Base-by-base conservation (phyloP, 352 stramenopile genomes). In the Phytophthora syringae region DNA sequence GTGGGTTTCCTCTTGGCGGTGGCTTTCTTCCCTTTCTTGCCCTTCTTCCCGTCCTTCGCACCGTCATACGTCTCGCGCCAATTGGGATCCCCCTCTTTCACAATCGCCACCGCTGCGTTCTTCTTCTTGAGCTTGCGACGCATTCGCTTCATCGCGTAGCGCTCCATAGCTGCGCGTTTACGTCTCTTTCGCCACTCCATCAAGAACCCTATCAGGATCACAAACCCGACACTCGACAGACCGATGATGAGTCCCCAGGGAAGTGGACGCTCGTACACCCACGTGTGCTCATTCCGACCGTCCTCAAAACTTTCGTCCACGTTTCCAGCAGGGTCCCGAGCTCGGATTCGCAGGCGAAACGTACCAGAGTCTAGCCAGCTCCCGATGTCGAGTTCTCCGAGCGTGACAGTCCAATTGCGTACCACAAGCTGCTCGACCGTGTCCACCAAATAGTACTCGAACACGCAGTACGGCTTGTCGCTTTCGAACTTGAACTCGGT, bases 101-200 rank as follows among this genome's bases (percentile, higher is more conserved):
- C 98, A 25, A 89, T 84, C 53, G 96, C 84, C 62, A 98, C 88
- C n/a, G 88, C 91, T 13, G 55, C 79, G 55, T 93, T 88, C 37
- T 83, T 89, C 61, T 82, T 87, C 65, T 98, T 98, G 64, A 98
- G 91, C 63, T 98, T 98, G 47, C 95, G 77, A 4, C 93, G 80
- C 85, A 98, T 96, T 49, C 94, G 88, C 68, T 98, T 97, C 77
- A 98, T 96, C 5, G 93, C 91, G 64, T 98, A 98, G n/a, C 90
- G 86, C 62, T 98, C 89, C 76, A 98, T 94, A 18, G 90, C 93
- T 18, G 81, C 79, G 45, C 90, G 94, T 70, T 94, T 96, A 49
- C 95, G 91, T 3, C 94, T 78, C 53, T 97, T 90, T 4, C 92
- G 80, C 83, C 96, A 98, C 74, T 98, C 93, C 63, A 97, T 74